Percentiles rank a stretch among this genome's conserved stretches.
Evolutionary conservation across 2,329 filamentous ascomycete genomes (phyloP).

Genomic region (Phoma sp.): DNA sequence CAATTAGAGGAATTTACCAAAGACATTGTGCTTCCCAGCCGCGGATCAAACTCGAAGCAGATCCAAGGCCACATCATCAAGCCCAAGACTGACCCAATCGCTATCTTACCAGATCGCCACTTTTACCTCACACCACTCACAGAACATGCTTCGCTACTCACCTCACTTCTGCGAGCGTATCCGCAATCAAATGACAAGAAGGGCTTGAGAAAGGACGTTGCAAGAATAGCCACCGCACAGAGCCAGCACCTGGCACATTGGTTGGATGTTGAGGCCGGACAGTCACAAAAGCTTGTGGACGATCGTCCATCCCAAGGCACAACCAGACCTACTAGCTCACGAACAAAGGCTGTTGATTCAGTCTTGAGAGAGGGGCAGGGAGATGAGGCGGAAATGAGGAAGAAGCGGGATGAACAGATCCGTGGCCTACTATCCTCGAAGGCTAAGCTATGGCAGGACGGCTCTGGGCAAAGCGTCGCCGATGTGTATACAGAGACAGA

Average conservation of each 20-base stretch:
- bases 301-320: too few species aligned
- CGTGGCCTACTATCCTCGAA: constrained; percentile 20
- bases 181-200: constrained; percentile 19
- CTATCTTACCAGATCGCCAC: not conserved
- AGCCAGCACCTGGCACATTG: constrained; percentile 26
- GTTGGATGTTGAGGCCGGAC: constrained; percentile 16
- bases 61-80: too few species aligned
- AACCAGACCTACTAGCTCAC: too few species aligned
- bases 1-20: not conserved
- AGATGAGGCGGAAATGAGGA: not conserved
- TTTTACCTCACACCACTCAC: constrained; percentile 16
- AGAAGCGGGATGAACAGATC: constrained; percentile 18
- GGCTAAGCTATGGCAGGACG: constrained; percentile 32
- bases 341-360: too few species aligned
- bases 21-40: not conserved
- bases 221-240: constrained; percentile 22
- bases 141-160: constrained; percentile 22
- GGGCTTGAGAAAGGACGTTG: constrained; percentile 29
- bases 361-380: too few species aligned
- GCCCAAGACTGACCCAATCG: not conserved
- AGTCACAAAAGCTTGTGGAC: not conserved
- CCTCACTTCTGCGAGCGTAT: constrained; percentile 27
- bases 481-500: constrained; percentile 19
- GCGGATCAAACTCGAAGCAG: not conserved
- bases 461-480: constrained; percentile 22